Base-by-base conservation (phyloP, 1,284 basidiomycete species). In the Bjerkandera adusta region DNA sequence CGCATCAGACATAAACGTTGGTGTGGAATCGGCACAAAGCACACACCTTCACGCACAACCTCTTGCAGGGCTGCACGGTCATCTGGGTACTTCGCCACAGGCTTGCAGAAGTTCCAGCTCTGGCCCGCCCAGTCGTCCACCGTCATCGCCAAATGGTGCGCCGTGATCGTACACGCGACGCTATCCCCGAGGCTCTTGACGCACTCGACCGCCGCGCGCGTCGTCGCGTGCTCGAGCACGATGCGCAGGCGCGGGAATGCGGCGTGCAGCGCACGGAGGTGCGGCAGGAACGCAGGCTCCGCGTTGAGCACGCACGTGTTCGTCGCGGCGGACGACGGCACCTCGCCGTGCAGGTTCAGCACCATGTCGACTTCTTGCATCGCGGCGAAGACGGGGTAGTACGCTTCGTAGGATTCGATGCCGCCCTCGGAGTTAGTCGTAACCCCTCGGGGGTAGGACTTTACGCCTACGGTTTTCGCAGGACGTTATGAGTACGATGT, bases 201-300 rank as follows among this genome's bases (percentile, higher is more conserved):
- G 16, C 85, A 82, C 59, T 96, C 92, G n/a, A 99, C 84, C 0
- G 97, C 95, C 29, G 91, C 92, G 30, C 89, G 81, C 1, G 95
- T 98, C 0, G 97, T 99, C n/a, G 97, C 97, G 62, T 99, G 97
- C 68, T 99, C 97, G 32, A 99, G 82, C 3, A 99, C 96, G 60
- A 99, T 99, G 47, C 93, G 87, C 45, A 99, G 80, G 33, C 75
- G 77, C n/a, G 97, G 97, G 68, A 99, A 99, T 21, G 79, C 76
- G 44, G 71, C 67, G 58, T 98, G 93, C 36, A 99, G 76, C 58
- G 85, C 83, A 59, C 77, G 76, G 12, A 99, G 77, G 67, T 99
- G 95, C 3, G 89, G 85, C 25, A 99, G 76, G 70, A 99, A 99
- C 36, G 75, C 79, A 34, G 85, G 79, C 64, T 99, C 97, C 12